Evolutionary conservation across 768 basidiomycete species (phyloP).

Genomic region (Amanita pseudoporphyria): DNA sequence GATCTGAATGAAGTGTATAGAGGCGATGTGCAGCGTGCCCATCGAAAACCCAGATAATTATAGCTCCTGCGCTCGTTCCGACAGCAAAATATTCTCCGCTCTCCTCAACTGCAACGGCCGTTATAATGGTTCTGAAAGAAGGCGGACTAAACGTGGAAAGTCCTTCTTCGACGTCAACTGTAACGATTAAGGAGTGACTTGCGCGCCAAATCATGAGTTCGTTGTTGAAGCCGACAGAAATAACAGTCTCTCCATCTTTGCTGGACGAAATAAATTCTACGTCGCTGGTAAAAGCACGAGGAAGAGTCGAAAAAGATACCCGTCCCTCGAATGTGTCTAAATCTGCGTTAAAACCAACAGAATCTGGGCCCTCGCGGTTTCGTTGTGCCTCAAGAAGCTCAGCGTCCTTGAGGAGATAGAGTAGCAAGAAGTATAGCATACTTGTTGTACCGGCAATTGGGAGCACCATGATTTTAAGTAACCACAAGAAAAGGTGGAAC

Average conservation of each 20-base stretch:
- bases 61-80: slow-evolving; percentile 57
- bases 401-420: slow-evolving; percentile 85
- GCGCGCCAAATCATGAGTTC: slow-evolving; percentile 65
- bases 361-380: slow-evolving; percentile 41
- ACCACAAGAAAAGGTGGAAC: slow-evolving; percentile 55
- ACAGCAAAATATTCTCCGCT: slow-evolving; percentile 56
- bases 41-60: slow-evolving; percentile 54
- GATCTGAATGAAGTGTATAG: slow-evolving; percentile 32
- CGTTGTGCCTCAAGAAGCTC: slow-evolving; percentile 86
- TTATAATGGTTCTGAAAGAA: slow-evolving; percentile 38
- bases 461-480: slow-evolving; percentile 72
- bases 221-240: slow-evolving; percentile 71
- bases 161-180: slow-evolving; percentile 44
- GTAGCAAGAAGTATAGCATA: slow-evolving; percentile 63
- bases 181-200: slow-evolving; percentile 27
- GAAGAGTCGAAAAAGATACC: slow-evolving; percentile 57
- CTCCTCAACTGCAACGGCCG: slow-evolving; percentile 54
- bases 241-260: slow-evolving; percentile 51
- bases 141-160: slow-evolving; percentile 40
- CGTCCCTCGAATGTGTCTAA: slow-evolving; percentile 28
- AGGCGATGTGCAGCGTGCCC: slow-evolving; percentile 25
- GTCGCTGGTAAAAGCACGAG: slow-evolving; percentile 76
- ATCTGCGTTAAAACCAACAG: slow-evolving; percentile 19
- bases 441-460: slow-evolving; percentile 77
- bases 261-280: slow-evolving; percentile 73